These are phyloP conservation scores for Botrytis hyacinthi DNA, from an alignment of 2,329 filamentous ascomycete genomes.

Conservation along the genomic window DNA sequence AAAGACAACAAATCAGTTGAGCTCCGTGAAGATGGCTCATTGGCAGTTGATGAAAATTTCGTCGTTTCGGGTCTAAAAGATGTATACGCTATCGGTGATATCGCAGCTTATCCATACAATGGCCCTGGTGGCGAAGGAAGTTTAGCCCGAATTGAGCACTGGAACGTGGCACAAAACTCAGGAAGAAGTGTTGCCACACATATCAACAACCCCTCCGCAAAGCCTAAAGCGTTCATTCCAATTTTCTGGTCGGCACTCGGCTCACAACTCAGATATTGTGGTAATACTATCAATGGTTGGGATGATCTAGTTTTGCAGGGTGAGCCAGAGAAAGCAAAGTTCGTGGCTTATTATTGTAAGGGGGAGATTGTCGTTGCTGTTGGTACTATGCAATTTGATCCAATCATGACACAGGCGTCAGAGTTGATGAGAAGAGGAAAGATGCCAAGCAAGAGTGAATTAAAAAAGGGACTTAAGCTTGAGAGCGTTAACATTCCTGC, in stretches of 20 bases:
- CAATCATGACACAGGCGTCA: constrained; percentile 75
- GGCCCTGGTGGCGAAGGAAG: constrained; percentile 78
- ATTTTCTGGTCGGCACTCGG: constrained; percentile 97
- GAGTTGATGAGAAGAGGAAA: constrained; percentile 80
- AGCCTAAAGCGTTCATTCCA: constrained; percentile 75
- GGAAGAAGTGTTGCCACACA: constrained; percentile 76
- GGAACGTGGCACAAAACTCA: constrained; percentile 95
- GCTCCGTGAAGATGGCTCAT: constrained; percentile 80
- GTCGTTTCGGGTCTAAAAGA: constrained; percentile 72
- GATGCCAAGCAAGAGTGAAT: constrained; percentile 79
- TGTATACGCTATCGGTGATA: constrained; percentile 92
- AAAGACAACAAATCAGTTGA: constrained; percentile 66
- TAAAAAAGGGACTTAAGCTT: constrained; percentile 57
- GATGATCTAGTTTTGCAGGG: constrained; percentile 84
- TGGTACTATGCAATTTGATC: constrained; percentile 87
- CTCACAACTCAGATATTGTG: constrained; percentile 87
- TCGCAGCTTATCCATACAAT: constrained; percentile 90
- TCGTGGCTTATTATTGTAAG: constrained; percentile 84
- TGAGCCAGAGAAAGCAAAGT: constrained; percentile 73
- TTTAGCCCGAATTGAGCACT: constrained; percentile 87
- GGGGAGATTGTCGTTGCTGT: constrained; percentile 87
- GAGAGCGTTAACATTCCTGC: constrained; percentile 33
- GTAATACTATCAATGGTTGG: constrained; percentile 77
- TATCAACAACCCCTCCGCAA: constrained; percentile 64
- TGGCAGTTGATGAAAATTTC: constrained; percentile 79